These are phyloP conservation scores for Linnemannia schmuckeri DNA, from an alignment of 192 early-diverging fungal genomes.

Conservation along the genomic window DNA sequence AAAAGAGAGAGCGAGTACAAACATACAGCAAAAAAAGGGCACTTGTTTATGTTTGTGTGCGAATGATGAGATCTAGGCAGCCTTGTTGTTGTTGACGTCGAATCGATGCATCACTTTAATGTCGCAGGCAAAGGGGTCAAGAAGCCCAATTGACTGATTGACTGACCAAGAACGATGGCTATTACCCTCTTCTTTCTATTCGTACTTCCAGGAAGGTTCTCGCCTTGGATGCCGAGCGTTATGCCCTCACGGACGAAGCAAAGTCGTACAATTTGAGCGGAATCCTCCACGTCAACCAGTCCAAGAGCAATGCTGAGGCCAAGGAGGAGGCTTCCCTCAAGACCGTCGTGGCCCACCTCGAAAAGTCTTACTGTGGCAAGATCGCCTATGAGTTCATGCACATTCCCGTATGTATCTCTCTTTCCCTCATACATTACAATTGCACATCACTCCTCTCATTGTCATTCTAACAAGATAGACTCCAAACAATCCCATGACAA, in stretches of 20 bases:
- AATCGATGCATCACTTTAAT: background rate
- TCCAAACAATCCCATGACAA: background rate
- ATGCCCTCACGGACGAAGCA: conserved; percentile 74
- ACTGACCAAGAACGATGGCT: background rate
- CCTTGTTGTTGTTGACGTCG: background rate
- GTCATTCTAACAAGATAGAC: background rate
- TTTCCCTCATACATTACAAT: background rate
- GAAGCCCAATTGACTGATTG: background rate
- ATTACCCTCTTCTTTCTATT: background rate
- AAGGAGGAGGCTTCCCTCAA: conserved; percentile 72
- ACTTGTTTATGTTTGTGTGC: background rate
- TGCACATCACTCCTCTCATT: background rate
- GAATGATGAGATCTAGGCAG: background rate
- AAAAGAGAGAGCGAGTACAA: background rate
- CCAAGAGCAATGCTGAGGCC: conserved; percentile 56
- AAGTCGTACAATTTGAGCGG: conserved; percentile 75
- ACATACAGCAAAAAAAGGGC: background rate
- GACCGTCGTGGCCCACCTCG: conserved; percentile 79
- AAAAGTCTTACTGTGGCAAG: conserved; percentile 79
- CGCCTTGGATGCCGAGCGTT: conserved; percentile 87
- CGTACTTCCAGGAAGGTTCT: conserved; percentile 59
- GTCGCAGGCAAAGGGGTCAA: background rate
- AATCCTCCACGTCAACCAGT: conserved; percentile 79
- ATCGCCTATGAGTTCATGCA: conserved; percentile 98
- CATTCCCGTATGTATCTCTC: conserved; percentile 74